Conservation (phyloP, 345 rosid genomes). For the Syzygium grande region DNA sequence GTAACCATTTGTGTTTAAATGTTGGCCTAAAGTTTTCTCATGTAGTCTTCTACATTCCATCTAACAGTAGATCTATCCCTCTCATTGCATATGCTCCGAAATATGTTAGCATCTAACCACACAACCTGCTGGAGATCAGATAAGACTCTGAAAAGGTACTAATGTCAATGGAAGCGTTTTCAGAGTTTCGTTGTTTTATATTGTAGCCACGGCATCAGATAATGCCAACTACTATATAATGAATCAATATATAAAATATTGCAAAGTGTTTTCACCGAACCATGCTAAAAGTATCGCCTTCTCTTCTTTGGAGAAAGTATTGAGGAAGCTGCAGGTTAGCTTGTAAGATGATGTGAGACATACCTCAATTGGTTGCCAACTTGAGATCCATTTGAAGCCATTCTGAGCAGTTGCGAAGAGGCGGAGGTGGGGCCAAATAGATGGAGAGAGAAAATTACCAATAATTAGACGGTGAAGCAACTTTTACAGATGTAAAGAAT, state of each 20-base stretch:
- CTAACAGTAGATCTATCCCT: not conserved
- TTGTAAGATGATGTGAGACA: not conserved
- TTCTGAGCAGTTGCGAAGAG: slow-evolving; percentile 21
- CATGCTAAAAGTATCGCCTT: not conserved
- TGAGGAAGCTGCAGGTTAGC: not conserved
- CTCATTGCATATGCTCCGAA: not conserved
- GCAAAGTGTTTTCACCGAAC: not conserved
- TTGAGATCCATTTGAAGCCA: slow-evolving; percentile 46
- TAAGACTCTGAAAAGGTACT: not conserved
- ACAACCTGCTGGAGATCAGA: not conserved
- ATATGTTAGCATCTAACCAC: not conserved
- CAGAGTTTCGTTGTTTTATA: not conserved
- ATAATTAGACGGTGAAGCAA: not conserved
- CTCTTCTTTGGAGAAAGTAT: not conserved
- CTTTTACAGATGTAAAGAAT: not conserved
- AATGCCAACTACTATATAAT: not conserved
- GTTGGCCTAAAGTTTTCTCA: not conserved
- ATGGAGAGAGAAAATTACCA: not conserved
- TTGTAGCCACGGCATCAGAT: not conserved
- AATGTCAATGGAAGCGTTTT: not conserved
- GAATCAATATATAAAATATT: not conserved
- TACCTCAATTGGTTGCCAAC: slow-evolving; percentile 79
- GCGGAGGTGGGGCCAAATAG: not conserved
- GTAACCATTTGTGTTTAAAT: not conserved
- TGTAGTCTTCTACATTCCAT: not conserved